Base-by-base conservation (phyloP, 176 grass and related monocot species). In the Raddia guianensis region DNA sequence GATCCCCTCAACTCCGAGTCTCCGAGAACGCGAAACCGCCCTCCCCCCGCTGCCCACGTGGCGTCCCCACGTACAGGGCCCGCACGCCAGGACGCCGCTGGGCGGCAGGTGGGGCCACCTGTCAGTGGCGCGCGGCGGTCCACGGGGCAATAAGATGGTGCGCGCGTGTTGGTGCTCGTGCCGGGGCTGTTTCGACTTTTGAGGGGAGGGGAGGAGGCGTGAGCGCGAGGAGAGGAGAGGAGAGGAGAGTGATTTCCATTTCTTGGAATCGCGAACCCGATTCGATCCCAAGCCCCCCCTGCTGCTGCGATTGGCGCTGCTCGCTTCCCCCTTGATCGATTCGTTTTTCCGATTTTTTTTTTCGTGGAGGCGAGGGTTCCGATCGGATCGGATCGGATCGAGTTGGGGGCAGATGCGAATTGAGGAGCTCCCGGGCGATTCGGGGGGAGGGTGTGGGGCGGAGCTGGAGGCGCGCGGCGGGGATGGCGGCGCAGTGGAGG, bases 351-450 rank as follows among this genome's bases (percentile, higher is more conserved):
- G 66, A 16, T 71, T 89, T 79, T 83, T 70, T 77, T 87, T 68
- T 49, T 9, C 15, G 40, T 49, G 34, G 72, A 16, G 35, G 3
- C 78, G 34, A 52, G 9, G 34, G 3, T 83, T 2, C 55, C 54
- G 62, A 55, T 84, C 54, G 62, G 74, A 72, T 78, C 54, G 62
- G 74, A 72, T 78, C 73, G 86, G 9, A 73, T 78, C 75, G 49
- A 64, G 42, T 58, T 42, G 55, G 27, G 19, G 40, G 42, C 74
- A 55, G 70, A 99, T 99, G 96, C 67, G 57, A 82, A 93, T 95
- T 66, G 79, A 95, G 81, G 96, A 95, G 75, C 82, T 98, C 3
- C 56, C 49, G 35, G 73, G 83, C 27, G 86, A 67, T 70, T 87
- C 84, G 9, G 72, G 45, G 4, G 77, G 77, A 42, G 87, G 72